Conservation (phyloP, 257 asterid species). For the Scutellaria galericulata region DNA sequence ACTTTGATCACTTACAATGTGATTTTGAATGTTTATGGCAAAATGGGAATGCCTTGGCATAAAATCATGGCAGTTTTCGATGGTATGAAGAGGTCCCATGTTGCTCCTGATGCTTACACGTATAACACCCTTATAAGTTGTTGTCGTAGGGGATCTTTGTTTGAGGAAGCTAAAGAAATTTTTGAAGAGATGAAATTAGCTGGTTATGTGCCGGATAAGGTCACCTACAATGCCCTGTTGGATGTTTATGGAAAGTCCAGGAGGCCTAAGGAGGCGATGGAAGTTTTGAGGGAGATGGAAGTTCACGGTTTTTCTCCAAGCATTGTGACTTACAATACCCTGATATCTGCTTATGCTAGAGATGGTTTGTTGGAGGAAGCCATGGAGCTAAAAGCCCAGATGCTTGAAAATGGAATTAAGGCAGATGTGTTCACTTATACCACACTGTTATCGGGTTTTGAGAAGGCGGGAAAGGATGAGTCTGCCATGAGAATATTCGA, state of each 20-base stretch:
- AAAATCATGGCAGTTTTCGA: slow-evolving; percentile 60
- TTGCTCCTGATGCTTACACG: slow-evolving; percentile 83
- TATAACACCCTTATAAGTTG: slow-evolving; percentile 86
- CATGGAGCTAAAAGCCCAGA: slow-evolving; percentile 65
- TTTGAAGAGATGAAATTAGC: slow-evolving; percentile 84
- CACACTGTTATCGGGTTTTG: slow-evolving; percentile 86
- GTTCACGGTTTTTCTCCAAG: slow-evolving; percentile 64
- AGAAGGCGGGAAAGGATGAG: slow-evolving; percentile 92
- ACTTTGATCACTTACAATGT: slow-evolving; percentile 89
- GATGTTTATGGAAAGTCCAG: slow-evolving; percentile 95
- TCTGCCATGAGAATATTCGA: slow-evolving; percentile 74
- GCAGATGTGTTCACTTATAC: slow-evolving; percentile 95
- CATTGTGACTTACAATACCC: slow-evolving; percentile 76
- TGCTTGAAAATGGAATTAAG: slow-evolving; percentile 73
- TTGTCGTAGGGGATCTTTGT: slow-evolving; percentile 80
- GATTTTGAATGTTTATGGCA: slow-evolving; percentile 82
- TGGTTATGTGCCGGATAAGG: slow-evolving; percentile 83
- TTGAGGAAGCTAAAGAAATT: slow-evolving; percentile 74
- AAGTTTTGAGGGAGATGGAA: slow-evolving; percentile 85
- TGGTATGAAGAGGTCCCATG: slow-evolving; percentile 69
- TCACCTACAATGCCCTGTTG: slow-evolving; percentile 79
- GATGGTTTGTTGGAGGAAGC: slow-evolving; percentile 87
- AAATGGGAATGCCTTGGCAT: slow-evolving; percentile 98
- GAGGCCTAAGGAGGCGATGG: slow-evolving; percentile 85
- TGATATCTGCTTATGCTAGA: slow-evolving; percentile 80